phyloP scores from a whole-genome alignment of 768 basidiomycete species.

The Mrakia blollopis region DNA sequence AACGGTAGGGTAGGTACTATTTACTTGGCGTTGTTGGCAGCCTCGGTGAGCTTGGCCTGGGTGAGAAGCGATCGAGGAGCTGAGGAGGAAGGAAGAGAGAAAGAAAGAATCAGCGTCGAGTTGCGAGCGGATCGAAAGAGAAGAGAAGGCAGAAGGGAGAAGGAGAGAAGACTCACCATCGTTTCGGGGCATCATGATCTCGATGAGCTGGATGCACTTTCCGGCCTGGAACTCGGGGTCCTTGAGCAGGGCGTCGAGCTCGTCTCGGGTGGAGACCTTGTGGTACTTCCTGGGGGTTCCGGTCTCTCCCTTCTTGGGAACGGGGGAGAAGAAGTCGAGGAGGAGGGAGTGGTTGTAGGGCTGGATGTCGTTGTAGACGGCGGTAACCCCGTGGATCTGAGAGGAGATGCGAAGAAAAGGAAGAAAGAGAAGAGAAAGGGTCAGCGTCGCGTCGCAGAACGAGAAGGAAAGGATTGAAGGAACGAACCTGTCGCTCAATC shows the following conservation, averaged over 20 bases:
- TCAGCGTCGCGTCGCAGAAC: no score
- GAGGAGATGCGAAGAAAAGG: no score
- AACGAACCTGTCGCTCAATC: constrained; percentile 65
- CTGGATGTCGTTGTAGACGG: constrained; percentile 75
- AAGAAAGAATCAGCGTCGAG: no score
- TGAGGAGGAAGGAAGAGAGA: no score
- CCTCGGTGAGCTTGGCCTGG: constrained; percentile 45
- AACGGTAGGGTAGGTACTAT: no score
- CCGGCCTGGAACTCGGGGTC: constrained; percentile 59
- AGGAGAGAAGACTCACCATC: constrained; percentile 35
- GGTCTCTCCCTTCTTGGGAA: constrained; percentile 8
- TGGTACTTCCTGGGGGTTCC: constrained; percentile 49
- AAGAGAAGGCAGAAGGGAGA: no score
- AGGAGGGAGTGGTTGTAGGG: constrained; percentile 54
- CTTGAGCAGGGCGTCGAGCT: constrained; percentile 64
- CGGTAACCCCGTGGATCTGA: constrained; percentile 44
- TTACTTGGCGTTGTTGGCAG: constrained; percentile 34
- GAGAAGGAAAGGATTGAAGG: no score
- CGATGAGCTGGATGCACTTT: constrained; percentile 52
- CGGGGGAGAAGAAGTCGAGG: constrained; percentile 55
- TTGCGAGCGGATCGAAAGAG: no score
- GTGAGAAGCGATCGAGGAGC: constrained; percentile 41
- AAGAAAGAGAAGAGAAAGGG: no score
- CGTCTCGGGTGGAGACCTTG: constrained; percentile 61
- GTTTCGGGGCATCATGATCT: constrained; percentile 44